Evolutionary conservation across 2,329 filamentous ascomycete genomes (phyloP), one percentile per base, ranked within the genome.

Genomic region (Cadophora malorum): DNA sequence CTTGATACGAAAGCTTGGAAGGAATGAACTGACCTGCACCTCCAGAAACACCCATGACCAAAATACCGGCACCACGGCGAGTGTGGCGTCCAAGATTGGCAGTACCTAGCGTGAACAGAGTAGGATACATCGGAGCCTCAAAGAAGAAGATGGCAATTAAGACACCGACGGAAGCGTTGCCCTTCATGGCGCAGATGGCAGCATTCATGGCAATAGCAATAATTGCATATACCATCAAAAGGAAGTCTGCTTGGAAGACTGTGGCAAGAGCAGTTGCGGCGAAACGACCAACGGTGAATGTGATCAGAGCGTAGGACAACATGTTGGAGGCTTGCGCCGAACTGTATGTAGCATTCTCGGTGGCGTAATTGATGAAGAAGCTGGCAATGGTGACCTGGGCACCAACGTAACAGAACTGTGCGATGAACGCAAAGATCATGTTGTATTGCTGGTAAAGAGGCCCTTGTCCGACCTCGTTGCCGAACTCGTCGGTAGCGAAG

Each of bases 71-170:
- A 0, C 91, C 92, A 69, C 91, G 86, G 82, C 94, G 94, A 50
- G 90, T 92, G 80, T 95, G 90, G 21, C 35, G 85, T 10, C 92
- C 92, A 1, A 94, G 83, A 2, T 91, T 91, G 25, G 91, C 86
- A 82, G 94, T 92, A 7, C 90, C 90, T 1, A 94, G 83, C 0
- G 91, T 91, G 38, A 95, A 88, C 74, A 95, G 93, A 21, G 91
- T 94, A 0, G 92, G 92, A 82, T 94, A 95, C 78, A 90, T 91
- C 75, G 93, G 91, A 5, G 87, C 90, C 79, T 93, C 92, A 79
- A 94, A 94, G 81, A 94, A 93, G 35, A 38, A 38, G 35, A 38
- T 38, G 35, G 92, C 71, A 78, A 88, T 91, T 28, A 93, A 84
- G 83, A 93, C 88, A 5, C 83, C 81, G 68, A 88, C 80, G 58